These are phyloP conservation scores for Picea abies DNA, from an alignment of 83 land plant genomes.

Conservation along the genomic window DNA sequence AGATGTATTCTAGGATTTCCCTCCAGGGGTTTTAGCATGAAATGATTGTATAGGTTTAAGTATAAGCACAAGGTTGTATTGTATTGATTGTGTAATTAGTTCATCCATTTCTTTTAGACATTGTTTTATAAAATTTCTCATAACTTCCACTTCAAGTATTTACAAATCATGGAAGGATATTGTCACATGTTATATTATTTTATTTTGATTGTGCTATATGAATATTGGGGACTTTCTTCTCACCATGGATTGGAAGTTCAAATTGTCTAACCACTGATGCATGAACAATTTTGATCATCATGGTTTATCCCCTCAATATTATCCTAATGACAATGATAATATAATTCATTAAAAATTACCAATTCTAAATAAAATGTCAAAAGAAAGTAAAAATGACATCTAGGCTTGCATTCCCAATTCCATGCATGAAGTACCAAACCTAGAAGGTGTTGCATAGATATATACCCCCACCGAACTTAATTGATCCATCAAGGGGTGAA, in stretches of 20 bases:
- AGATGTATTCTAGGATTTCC: not conserved
- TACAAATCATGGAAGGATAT: not conserved
- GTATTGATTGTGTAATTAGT: not conserved
- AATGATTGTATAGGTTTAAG: not conserved
- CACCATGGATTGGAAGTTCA: not conserved
- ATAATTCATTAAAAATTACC: no score
- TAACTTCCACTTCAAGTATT: not conserved
- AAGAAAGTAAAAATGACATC: no score
- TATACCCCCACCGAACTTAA: no score
- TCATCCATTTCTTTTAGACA: not conserved
- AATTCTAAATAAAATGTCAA: no score
- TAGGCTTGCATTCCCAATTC: no score
- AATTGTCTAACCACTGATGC: not conserved
- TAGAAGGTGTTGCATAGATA: no score
- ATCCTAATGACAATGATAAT: not conserved
- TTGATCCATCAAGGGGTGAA: no score
- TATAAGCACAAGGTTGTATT: not conserved
- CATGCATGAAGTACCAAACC: no score
- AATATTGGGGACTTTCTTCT: no score
- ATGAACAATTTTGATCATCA: not conserved
- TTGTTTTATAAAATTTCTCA: not conserved
- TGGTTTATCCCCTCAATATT: not conserved
- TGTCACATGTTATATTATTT: no score
- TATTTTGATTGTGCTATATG: no score
- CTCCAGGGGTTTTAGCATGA: not conserved